These are phyloP conservation scores for Myriosclerotinia duriaeana DNA, from an alignment of 2,329 filamentous ascomycete species.

Conservation along the genomic window DNA sequence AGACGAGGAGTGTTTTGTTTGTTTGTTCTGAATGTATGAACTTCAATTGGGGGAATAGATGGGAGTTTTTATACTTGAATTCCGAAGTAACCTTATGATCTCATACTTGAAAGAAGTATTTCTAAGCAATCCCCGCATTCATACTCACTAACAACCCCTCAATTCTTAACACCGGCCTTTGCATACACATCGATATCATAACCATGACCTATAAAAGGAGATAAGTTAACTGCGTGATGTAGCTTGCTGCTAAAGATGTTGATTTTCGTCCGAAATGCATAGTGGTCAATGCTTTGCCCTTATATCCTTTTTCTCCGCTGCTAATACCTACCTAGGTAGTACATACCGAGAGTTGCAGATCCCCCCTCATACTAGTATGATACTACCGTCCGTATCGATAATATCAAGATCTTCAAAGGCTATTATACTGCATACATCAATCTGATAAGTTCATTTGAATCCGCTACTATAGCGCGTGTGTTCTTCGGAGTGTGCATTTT, in stretches of 20 bases:
- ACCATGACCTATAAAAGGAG: background rate
- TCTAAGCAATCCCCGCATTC: slow-evolving; percentile 6
- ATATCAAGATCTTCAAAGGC: background rate
- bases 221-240: background rate
- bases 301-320: background rate
- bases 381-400: background rate
- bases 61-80: background rate
- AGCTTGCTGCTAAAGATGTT: background rate
- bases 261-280: slow-evolving; percentile 4
- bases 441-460: background rate
- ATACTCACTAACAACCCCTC: background rate
- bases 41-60: background rate
- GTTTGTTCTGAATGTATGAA: background rate
- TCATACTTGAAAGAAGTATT: slow-evolving; percentile 2
- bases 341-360: background rate
- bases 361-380: background rate
- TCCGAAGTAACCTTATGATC: background rate
- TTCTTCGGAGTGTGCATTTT: background rate
- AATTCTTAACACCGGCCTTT: background rate
- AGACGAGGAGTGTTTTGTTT: background rate
- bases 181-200: background rate
- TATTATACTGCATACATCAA: no score
- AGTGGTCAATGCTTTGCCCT: background rate
- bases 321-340: no score
- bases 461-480: background rate